Evolutionary conservation across 805 yeast genomes (phyloP).

Genomic region (Lipomyces spencermartinsiae): DNA sequence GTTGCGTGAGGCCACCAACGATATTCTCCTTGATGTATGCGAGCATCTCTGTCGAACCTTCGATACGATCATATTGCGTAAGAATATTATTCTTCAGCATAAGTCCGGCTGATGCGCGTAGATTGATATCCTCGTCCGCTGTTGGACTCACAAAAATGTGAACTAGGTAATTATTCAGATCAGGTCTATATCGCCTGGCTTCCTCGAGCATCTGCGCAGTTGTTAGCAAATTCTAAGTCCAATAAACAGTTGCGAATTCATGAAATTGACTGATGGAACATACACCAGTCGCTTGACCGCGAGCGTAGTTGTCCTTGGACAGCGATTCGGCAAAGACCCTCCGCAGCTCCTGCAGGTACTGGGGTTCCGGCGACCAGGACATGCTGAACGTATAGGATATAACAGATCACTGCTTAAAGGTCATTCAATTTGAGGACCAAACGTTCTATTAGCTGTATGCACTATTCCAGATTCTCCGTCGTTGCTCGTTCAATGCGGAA

Average conservation of each 20-base stretch:
- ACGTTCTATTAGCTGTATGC: neutral
- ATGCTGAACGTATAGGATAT: conserved; percentile 6
- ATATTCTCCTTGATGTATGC: conserved; percentile 55
- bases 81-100: conserved; percentile 75
- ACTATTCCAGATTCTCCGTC: neutral
- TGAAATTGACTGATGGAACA: conserved; percentile 10
- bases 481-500: neutral
- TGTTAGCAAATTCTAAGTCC: neutral
- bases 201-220: conserved; percentile 59
- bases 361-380: conserved; percentile 71
- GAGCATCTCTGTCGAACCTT: conserved; percentile 47
- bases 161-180: conserved; percentile 80
- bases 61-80: conserved; percentile 46
- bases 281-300: conserved; percentile 69
- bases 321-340: conserved; percentile 73
- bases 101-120: conserved; percentile 88
- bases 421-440: neutral
- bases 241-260: neutral
- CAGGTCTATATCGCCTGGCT: conserved; percentile 69
- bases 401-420: neutral
- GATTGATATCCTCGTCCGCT: conserved; percentile 54
- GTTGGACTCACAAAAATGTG: conserved; percentile 67
- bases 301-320: conserved; percentile 59
- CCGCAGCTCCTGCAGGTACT: conserved; percentile 67
- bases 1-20: conserved; percentile 58